Evolutionary conservation across 2,329 filamentous ascomycete species (phyloP), one percentile per base, ranked within the genome.

Genomic region (Macrophomina pseudophaseolina): DNA sequence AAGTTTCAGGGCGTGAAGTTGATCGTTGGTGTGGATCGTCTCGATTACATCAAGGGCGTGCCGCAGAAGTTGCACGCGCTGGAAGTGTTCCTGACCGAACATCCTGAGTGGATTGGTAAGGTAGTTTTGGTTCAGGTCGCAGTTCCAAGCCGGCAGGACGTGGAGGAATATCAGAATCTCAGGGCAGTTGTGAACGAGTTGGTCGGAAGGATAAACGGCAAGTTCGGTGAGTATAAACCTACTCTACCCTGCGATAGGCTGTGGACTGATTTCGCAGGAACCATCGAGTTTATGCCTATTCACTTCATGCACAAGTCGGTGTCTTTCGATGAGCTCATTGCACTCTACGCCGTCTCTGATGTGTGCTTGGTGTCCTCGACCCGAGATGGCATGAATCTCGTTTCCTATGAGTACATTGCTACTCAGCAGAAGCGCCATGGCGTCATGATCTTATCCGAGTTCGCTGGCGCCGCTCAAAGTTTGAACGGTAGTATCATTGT

Each of bases 21-120:
- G 70, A 97, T 99, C 73, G 94, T 98, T 44, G 94, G 95, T 69
- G 95, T 98, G 62, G 95, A 99, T 78, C 91, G 95, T 59, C 86
- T 98, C 60, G 95, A 99, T 80, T 98, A 99, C 81, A 98, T 98
- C 87, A 98, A 98, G 82, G 95, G 95, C 69, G 94, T 99, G 9
- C 95, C 95, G 0, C 95, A 99, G 80, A 99, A 99, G 79, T 84
- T 99, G 9, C 95, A 98, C 75, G 94, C 95, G 1, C 87, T 98
- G 49, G 95, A 99, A 79, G 93, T 98, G 4, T 98, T 99, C 83
- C 84, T 99, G 38, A 97, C 93, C 0, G 94, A 98, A 74, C 93
- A 99, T 74, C 95, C 95, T 0, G 94, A 98, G 78, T 97, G 94
- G 94, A 94, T 98, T 68, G 95, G 95, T 72, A 97, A 97, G 80